A percentile compares a stretch with the other conserved stretches of the same genome.
These are phyloP conservation scores for Cornus kousa DNA, from an alignment of 148 eudicot genomes.

Conservation along the genomic window DNA sequence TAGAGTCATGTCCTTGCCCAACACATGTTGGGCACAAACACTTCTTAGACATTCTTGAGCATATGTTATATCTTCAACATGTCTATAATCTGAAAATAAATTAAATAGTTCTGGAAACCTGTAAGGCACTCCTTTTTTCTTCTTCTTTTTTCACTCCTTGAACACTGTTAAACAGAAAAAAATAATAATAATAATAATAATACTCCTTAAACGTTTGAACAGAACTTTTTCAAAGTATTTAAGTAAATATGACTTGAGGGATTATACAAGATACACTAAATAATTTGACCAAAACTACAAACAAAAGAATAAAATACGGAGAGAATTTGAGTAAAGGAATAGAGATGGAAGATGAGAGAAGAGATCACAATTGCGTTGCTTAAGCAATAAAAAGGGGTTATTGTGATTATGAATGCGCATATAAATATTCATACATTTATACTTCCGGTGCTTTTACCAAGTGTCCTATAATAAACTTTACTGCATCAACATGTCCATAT, in stretches of 20 bases:
- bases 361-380: no score
- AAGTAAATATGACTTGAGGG: neutral
- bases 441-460: no score
- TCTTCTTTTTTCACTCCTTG: neutral
- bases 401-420: no score
- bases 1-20: neutral
- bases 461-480: no score
- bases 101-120: neutral
- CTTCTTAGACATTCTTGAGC: neutral
- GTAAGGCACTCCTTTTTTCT: neutral
- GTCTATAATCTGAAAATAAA: neutral
- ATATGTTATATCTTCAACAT: no score
- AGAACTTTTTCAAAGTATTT: neutral
- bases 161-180: neutral
- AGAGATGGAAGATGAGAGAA: neutral
- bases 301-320: neutral
- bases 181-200: neutral
- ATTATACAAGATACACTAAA: no score
- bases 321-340: neutral
- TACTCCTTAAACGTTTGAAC: neutral
- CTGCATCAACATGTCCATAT: no score
- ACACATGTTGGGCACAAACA: neutral
- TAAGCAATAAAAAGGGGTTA: no score
- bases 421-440: no score
- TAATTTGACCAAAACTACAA: neutral